Percentiles rank a stretch among this genome's conserved stretches.
Evolutionary conservation across 305 asterid species (phyloP).

Genomic region (Withania somnifera): DNA sequence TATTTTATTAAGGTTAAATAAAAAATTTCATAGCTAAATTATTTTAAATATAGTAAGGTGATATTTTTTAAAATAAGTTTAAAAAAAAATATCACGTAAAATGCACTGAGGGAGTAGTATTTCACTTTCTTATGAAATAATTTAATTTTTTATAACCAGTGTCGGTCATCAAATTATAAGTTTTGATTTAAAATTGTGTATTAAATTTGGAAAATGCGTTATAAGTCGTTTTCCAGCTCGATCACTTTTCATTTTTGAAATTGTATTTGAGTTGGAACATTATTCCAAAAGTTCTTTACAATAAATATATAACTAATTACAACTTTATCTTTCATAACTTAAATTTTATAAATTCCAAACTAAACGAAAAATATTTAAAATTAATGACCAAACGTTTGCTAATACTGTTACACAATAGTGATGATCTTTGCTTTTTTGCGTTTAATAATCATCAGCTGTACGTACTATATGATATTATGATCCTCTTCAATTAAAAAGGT

Average conservation of each 20-base stretch:
- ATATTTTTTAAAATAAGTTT: too few species aligned
- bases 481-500: not conserved
- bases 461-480: not conserved
- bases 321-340: not conserved
- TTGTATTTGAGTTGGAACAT: not conserved
- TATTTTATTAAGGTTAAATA: too few species aligned
- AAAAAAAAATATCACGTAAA: too few species aligned
- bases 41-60: too few species aligned
- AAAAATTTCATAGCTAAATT: too few species aligned
- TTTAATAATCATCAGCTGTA: not conserved
- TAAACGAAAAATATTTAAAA: not conserved
- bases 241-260: not conserved
- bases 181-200: too few species aligned
- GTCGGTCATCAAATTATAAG: too few species aligned
- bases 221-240: not conserved
- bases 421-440: not conserved
- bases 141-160: too few species aligned
- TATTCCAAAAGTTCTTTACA: not conserved
- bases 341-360: not conserved
- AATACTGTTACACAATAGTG: not conserved
- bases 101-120: too few species aligned
- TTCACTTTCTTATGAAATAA: too few species aligned
- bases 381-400: not conserved
- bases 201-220: too few species aligned
- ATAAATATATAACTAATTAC: not conserved